Evolutionary conservation across 2,329 filamentous ascomycete species (phyloP).

Genomic region (Colletotrichum tamarilloi): DNA sequence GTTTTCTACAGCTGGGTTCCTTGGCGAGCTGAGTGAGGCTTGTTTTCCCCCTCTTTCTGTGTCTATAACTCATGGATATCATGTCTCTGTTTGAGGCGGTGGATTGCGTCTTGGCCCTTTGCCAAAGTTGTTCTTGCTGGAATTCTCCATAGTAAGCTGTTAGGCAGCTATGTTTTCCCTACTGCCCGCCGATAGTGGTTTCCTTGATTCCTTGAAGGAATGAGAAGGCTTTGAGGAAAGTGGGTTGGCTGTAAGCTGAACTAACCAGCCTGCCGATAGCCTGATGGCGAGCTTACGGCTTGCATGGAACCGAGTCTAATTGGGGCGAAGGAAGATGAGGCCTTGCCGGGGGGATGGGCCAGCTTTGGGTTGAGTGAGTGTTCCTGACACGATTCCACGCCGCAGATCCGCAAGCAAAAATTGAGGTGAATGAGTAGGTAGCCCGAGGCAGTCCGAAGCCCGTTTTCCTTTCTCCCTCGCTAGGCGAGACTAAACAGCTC

Average conservation of each 20-base stretch:
- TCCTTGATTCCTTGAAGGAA: neutral
- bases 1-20: neutral
- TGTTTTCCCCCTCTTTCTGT: neutral
- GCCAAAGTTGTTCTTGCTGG: too few species aligned
- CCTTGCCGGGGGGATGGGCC: neutral
- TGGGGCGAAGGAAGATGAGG: constrained; percentile 20
- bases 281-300: constrained; percentile 31
- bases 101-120: neutral
- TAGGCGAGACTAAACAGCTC: constrained; percentile 15
- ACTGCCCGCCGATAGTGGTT: neutral
- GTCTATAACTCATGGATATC: neutral
- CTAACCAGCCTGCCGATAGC: constrained; percentile 13
- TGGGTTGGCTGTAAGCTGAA: neutral
- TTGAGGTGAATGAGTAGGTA: neutral
- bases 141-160: neutral
- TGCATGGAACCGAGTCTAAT: constrained; percentile 25
- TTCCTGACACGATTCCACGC: constrained; percentile 6
- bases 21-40: constrained; percentile 1
- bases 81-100: neutral
- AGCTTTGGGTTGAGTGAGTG: neutral
- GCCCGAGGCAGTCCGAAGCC: neutral
- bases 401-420: neutral
- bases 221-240: neutral
- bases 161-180: neutral
- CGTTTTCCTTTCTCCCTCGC: neutral